A percentile compares a stretch with the other conserved stretches of the same genome.
These are phyloP conservation scores for Verticillium longisporum DNA, from an alignment of 2,329 filamentous ascomycete genomes.

Conservation along the genomic window DNA sequence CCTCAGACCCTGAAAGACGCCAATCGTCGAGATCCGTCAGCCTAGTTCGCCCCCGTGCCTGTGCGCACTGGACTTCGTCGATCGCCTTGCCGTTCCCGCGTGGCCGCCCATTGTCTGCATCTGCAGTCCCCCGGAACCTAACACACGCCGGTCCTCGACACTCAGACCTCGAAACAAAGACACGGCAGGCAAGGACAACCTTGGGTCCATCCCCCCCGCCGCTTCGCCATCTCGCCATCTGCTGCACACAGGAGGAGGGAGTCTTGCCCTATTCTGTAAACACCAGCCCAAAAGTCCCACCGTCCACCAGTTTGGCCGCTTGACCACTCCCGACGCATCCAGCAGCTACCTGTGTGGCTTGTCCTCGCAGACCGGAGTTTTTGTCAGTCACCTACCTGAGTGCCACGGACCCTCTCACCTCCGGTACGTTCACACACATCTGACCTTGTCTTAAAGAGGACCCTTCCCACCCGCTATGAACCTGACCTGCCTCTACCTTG, in stretches of 20 bases:
- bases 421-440: conserved; percentile 11
- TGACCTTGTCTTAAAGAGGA: conserved; percentile 16
- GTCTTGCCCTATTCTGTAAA: conserved; percentile 15
- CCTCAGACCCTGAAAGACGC: conserved; percentile 11
- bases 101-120: conserved; percentile 17
- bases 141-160: conserved; percentile 20
- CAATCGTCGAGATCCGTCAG: conserved; percentile 12
- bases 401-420: conserved; percentile 14
- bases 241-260: conserved; percentile 15
- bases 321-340: conserved; percentile 15
- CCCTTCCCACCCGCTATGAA: conserved; percentile 14
- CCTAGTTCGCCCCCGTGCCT: conserved; percentile 11
- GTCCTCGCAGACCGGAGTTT: conserved; percentile 13
- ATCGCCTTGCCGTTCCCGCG: conserved; percentile 10
- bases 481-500: conserved; percentile 9
- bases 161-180: conserved; percentile 24
- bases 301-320: conserved; percentile 12
- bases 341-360: conserved; percentile 12
- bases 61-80: conserved; percentile 13
- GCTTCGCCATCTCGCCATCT: conserved; percentile 8
- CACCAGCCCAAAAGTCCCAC: not conserved
- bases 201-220: conserved; percentile 16
- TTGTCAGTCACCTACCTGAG: conserved; percentile 14
- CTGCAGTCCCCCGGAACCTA: conserved; percentile 24
- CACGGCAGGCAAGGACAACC: conserved; percentile 17